phyloP scores from a whole-genome alignment of 495 filamentous ascomycete species.

The Pseudotulostoma volvatum region DNA sequence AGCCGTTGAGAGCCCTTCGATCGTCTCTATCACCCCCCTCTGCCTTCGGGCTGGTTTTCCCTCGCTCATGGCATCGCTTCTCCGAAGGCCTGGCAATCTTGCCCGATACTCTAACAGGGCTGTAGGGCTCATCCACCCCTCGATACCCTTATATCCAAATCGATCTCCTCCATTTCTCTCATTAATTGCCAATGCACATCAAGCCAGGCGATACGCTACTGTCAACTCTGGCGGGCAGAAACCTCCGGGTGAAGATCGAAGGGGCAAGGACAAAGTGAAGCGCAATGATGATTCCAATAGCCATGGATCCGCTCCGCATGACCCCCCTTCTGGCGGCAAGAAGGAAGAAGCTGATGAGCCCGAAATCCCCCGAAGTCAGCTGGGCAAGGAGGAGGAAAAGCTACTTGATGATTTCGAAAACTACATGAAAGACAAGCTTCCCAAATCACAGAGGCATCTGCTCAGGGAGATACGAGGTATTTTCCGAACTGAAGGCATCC shows the following conservation, averaged over 20 bases:
- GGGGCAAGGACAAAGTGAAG: conserved; percentile 16
- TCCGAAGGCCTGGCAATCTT: conserved; percentile 49
- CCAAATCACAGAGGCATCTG: conserved; percentile 13
- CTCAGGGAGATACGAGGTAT: conserved; percentile 17
- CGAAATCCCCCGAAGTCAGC: conserved; percentile 18
- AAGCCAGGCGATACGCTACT: conserved; percentile 39
- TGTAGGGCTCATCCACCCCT: conserved; percentile 27
- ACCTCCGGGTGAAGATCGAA: conserved; percentile 26
- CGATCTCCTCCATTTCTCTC: conserved; percentile 22
- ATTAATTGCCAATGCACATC: conserved; percentile 30
- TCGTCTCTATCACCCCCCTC: conserved; percentile 9
- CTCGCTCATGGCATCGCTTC: conserved; percentile 45
- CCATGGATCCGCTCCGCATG: no score
- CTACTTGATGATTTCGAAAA: conserved; percentile 17
- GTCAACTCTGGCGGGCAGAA: conserved; percentile 30
- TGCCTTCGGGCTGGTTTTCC: conserved; percentile 23
- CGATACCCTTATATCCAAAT: conserved; percentile 22
- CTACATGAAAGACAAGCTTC: conserved; percentile 16
- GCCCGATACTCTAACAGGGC: conserved; percentile 42
- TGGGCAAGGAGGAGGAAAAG: conserved; percentile 24
- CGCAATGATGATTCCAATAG: no score
- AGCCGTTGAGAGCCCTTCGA: no score
- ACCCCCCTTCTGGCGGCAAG: conserved; percentile 13
- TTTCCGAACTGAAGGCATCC: conserved; percentile 20
- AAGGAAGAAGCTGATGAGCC: conserved; percentile 18